Evolutionary conservation across 768 basidiomycete species (phyloP).

Genomic region (Gloeostereum incarnatum): DNA sequence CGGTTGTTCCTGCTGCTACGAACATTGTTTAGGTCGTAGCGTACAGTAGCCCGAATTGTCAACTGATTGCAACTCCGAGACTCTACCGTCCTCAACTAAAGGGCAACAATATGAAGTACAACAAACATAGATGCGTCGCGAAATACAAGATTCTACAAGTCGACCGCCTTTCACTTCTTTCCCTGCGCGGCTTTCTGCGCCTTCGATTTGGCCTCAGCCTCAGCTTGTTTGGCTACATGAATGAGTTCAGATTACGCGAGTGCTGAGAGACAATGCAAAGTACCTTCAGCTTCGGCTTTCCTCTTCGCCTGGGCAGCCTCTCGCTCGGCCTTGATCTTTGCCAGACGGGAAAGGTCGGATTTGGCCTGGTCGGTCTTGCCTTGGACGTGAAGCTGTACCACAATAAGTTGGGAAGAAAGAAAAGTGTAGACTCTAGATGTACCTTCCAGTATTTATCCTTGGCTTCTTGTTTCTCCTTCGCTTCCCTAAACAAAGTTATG

Average conservation of each 20-base stretch:
- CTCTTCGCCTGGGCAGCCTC: constrained; percentile 83
- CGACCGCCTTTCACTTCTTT: neutral
- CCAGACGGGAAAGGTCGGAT: constrained; percentile 77
- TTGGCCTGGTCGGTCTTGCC: constrained; percentile 93
- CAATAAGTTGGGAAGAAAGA: constrained; percentile 2
- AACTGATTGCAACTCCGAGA: too few species aligned
- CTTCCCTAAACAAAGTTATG: constrained; percentile 47
- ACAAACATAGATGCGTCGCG: too few species aligned
- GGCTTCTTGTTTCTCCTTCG: constrained; percentile 87
- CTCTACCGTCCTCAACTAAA: too few species aligned
- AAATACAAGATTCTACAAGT: neutral
- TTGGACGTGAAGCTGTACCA: constrained; percentile 48
- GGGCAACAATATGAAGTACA: too few species aligned
- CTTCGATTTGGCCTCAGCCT: constrained; percentile 4
- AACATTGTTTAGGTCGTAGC: constrained; percentile 20
- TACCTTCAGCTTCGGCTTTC: constrained; percentile 84
- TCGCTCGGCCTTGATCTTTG: constrained; percentile 79
- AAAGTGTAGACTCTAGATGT: constrained; percentile 1
- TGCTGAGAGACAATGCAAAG: constrained; percentile 10
- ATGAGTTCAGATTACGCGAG: neutral
- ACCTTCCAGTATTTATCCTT: constrained; percentile 87
- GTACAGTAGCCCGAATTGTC: too few species aligned
- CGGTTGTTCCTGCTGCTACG: constrained; percentile 59
- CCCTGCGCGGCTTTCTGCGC: neutral
- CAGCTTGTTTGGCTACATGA: constrained; percentile 7